Percentiles rank a stretch among this genome's conserved stretches.
Evolutionary conservation across 306 rosid species (phyloP).

Genomic region (Myrica gale): DNA sequence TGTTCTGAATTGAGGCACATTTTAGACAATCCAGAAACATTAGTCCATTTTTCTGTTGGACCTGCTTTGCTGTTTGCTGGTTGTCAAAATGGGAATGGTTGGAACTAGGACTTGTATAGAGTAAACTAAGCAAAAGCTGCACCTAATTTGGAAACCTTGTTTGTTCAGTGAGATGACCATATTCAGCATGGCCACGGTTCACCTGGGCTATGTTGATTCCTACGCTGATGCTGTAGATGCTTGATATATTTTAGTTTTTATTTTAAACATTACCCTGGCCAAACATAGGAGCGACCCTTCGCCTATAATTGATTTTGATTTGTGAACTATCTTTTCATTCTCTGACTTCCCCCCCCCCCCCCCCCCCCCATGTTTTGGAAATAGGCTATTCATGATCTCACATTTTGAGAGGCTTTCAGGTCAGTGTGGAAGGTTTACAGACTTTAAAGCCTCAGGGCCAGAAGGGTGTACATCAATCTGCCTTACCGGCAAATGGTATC

Average conservation of each 20-base stretch:
- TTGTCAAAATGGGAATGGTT: slow-evolving; percentile 8
- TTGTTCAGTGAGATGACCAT: slow-evolving; percentile 2
- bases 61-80: slow-evolving; percentile 6
- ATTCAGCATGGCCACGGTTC: not conserved
- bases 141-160: slow-evolving; percentile 2
- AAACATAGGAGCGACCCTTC: not conserved
- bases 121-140: slow-evolving; percentile 9
- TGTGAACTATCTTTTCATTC: slow-evolving; percentile 6
- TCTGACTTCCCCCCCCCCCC: slow-evolving; percentile 11
- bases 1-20: not conserved
- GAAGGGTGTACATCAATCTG: slow-evolving; percentile 38
- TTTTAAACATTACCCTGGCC: not conserved
- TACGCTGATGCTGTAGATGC: slow-evolving; percentile 15
- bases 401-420: slow-evolving; percentile 44
- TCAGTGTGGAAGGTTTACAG: slow-evolving; percentile 80
- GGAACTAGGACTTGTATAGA: not conserved
- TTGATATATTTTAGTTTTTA: slow-evolving; percentile 1
- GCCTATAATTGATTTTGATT: slow-evolving; percentile 16
- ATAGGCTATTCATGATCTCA: slow-evolving; percentile 24
- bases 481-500: slow-evolving; percentile 50
- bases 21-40: not conserved
- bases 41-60: not conserved
- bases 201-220: slow-evolving; percentile 11
- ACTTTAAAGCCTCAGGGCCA: slow-evolving; percentile 66
- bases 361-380: slow-evolving; percentile 2